Evolutionary conservation across 2,329 filamentous ascomycete species (phyloP), one percentile per base, ranked within the genome.

Genomic region (Phoma sp.): DNA sequence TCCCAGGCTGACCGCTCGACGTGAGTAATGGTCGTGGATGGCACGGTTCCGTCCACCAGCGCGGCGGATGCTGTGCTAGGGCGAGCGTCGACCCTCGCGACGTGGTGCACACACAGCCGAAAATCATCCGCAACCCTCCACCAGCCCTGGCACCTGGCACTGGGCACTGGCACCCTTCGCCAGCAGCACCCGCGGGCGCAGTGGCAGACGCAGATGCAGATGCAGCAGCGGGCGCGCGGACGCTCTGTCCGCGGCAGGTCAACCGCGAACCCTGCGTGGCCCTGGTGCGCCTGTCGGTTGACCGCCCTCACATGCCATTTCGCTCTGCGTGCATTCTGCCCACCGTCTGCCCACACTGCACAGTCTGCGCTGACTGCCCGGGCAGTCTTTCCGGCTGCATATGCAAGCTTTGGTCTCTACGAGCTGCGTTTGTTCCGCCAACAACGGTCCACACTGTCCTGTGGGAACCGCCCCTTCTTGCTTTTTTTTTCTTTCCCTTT

Each of bases 1-100:
- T 62, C 55, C 60, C 52, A 50, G 58, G 49, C 44, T 58, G 58
- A 54, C 42, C 60, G 55, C 61, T 64, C 59, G 53, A 55, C 61
- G 55, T 64, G 60, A 64, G 59, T 58, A 60, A 59, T 57, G 45
- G 51, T 63, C 60, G 63, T 60, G 57, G 57, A 59, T 66, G 64
- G 65, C 63, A 65, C 65, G 55, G 61, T 60, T 53, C 57, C 58
- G 47, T 57, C 63, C 61, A 29, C 27, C 27, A 62, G 45, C 42
- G 58, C 59, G 41, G 56, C 65, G 67, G 67, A 61, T 65, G 60
- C 59, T 44, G 14, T 50, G 39, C 52, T 60, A 60, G 59, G 54
- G 55, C 56, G 39, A 55, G 40, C 27, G 40, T 23, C 9, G 25
- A 42, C 24, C 18, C 30, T 9, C 25, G 57, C 52, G 42, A 49